These are phyloP conservation scores for Cladophialophora psammophila DNA, from an alignment of 2,329 filamentous ascomycete species.

Conservation along the genomic window DNA sequence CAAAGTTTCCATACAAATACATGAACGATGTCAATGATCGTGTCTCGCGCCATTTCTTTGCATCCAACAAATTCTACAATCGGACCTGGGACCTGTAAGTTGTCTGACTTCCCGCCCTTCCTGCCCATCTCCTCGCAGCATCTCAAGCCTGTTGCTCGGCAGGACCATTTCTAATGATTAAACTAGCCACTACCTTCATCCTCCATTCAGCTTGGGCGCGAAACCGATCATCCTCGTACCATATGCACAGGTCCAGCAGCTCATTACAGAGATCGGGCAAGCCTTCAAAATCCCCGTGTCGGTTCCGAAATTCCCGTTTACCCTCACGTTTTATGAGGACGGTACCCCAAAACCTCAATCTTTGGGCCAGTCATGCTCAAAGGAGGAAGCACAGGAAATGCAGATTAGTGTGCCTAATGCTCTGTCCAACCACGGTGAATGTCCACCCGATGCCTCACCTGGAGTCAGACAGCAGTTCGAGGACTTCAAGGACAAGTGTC, in stretches of 20 bases:
- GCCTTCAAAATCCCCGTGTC: conserved; percentile 61
- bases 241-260: conserved; percentile 67
- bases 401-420: conserved; percentile 46
- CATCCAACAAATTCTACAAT: conserved; percentile 55
- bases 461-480: conserved; percentile 45
- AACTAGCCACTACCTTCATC: conserved; percentile 71
- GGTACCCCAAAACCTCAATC: conserved; percentile 71
- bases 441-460: conserved; percentile 40
- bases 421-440: conserved; percentile 39
- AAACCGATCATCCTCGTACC: conserved; percentile 72
- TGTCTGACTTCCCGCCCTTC: not conserved
- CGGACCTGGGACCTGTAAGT: conserved; percentile 80
- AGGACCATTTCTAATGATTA: conserved; percentile 7
- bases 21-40: conserved; percentile 45
- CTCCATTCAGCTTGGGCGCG: conserved; percentile 55
- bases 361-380: conserved; percentile 64
- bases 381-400: conserved; percentile 51
- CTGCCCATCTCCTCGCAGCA: not conserved
- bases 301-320: conserved; percentile 69
- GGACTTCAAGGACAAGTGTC: conserved; percentile 64
- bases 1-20: conserved; percentile 54
- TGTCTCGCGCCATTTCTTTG: conserved; percentile 51
- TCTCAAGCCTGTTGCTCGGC: not conserved
- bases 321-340: conserved; percentile 67
- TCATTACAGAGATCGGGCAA: conserved; percentile 71